A percentile compares a stretch with the other conserved stretches of the same genome.
Evolutionary conservation across 768 basidiomycete species (phyloP).

Genomic region (Pisolithus orientalis): DNA sequence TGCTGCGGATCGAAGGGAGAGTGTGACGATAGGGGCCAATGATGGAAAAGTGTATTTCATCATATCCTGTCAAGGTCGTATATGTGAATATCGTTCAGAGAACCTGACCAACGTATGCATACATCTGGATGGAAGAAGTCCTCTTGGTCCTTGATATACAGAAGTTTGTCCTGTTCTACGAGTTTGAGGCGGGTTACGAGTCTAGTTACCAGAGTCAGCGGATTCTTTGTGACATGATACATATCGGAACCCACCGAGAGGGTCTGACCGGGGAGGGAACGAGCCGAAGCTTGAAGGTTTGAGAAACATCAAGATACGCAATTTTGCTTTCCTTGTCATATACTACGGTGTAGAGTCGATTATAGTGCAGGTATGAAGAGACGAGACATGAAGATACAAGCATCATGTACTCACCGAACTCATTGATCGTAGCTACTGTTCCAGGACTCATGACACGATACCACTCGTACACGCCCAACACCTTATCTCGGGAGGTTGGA

Average conservation of each 20-base stretch:
- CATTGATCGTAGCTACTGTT: neutral
- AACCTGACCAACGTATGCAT: neutral
- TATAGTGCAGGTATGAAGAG: too few relatives aligned
- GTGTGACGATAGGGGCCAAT: neutral
- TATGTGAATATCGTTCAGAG: neutral
- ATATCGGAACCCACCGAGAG: neutral
- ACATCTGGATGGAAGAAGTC: conserved; percentile 46
- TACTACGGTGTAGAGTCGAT: neutral
- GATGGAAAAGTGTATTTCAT: neutral
- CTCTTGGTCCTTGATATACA: conserved; percentile 49
- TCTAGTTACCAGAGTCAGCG: conserved; percentile 16
- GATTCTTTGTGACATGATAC: neutral
- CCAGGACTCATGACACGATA: conserved; percentile 53
- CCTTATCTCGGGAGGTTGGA: conserved; percentile 40
- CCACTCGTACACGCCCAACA: conserved; percentile 59
- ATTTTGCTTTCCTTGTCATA: neutral
- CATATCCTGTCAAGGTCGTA: neutral
- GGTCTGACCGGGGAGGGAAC: conserved; percentile 38
- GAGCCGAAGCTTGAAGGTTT: conserved; percentile 24
- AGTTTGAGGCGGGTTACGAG: conserved; percentile 44
- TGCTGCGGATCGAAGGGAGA: neutral
- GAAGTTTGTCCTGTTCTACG: conserved; percentile 33
- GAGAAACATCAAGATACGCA: neutral
- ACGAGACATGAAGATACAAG: too few relatives aligned
- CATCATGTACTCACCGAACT: neutral